Conservation (phyloP, 176 grass and related monocot genomes). For the Puccinellia tenuiflora region DNA sequence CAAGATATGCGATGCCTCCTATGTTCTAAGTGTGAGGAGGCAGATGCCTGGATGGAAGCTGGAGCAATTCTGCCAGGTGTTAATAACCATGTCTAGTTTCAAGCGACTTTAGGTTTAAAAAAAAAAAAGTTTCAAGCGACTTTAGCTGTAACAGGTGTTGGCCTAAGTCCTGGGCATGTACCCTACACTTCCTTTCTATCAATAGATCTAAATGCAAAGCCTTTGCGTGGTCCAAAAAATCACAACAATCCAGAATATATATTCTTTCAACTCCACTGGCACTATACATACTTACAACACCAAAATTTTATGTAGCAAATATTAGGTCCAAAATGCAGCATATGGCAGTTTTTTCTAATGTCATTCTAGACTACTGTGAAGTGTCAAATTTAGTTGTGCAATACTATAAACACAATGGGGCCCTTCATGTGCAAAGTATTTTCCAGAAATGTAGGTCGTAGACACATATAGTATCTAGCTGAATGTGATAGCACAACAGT, state of each 20-base stretch:
- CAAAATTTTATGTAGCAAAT: neutral
- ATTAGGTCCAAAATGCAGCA: neutral
- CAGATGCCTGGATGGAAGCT: neutral
- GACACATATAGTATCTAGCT: neutral
- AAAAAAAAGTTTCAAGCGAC: neutral
- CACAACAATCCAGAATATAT: neutral
- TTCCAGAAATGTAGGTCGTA: constrained; percentile 9
- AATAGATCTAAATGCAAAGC: neutral
- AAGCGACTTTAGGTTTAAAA: no score
- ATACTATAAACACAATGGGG: constrained; percentile 1
- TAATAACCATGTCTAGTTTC: neutral
- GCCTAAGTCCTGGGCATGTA: neutral
- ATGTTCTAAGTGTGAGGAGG: neutral
- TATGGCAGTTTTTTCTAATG: neutral
- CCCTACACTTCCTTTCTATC: neutral
- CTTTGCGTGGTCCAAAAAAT: neutral
- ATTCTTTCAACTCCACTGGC: neutral
- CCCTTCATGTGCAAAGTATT: neutral
- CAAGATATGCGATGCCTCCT: neutral
- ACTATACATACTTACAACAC: neutral
- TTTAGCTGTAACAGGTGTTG: neutral
- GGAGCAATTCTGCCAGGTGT: neutral
- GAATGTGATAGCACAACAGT: constrained; percentile 2
- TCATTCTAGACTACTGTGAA: neutral
- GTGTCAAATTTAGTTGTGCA: neutral